These are phyloP conservation scores for Byssochlamys sp. DNA, from an alignment of 2,329 filamentous ascomycete genomes.

Conservation along the genomic window DNA sequence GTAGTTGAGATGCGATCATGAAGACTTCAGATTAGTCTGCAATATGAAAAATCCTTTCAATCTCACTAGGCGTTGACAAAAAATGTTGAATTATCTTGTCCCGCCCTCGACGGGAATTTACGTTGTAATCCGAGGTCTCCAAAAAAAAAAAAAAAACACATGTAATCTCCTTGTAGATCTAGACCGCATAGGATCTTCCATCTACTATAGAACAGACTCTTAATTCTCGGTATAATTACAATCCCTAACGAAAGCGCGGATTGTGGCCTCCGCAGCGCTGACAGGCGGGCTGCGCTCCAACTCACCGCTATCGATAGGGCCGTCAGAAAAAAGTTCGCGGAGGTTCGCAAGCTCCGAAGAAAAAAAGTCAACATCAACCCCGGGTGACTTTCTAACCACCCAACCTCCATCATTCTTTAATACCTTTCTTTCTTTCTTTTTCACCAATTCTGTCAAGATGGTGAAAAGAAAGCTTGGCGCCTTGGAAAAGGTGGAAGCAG, in stretches of 20 bases:
- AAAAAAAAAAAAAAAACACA: not conserved
- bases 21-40: constrained; percentile 12
- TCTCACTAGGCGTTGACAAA: not conserved
- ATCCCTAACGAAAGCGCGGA: not conserved
- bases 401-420: constrained; percentile 75
- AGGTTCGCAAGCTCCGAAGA: not conserved
- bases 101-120: not conserved
- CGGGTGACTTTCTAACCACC: not conserved
- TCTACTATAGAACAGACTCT: not conserved
- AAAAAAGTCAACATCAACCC: constrained; percentile 3
- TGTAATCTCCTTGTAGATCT: not conserved
- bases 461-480: constrained; percentile 83
- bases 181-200: not conserved
- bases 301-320: constrained; percentile 6
- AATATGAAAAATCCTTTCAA: not conserved
- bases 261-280: not conserved
- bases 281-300: not conserved
- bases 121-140: not conserved
- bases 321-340: constrained; percentile 1
- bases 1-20: constrained; percentile 36
- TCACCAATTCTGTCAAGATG: constrained; percentile 39
- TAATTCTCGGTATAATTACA: not conserved
- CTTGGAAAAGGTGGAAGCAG: constrained; percentile 89
- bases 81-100: not conserved
- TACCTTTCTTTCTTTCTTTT: constrained; percentile 52